Base-by-base conservation (phyloP, 208 protist genomes). In the Herpetomonas tarakana region DNA sequence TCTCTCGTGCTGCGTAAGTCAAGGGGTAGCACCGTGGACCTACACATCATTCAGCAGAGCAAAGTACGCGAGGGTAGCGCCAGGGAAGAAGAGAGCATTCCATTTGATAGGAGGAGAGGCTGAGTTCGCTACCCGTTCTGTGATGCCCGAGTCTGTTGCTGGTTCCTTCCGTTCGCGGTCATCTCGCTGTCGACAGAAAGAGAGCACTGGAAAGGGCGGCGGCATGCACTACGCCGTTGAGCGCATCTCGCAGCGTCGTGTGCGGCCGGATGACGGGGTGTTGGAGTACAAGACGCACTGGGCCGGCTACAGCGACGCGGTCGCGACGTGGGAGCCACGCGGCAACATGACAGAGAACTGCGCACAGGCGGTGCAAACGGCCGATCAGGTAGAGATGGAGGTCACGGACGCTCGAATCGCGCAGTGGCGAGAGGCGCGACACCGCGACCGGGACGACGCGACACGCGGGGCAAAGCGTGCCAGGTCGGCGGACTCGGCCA, bases 241-340 rank as follows among this genome's bases (percentile, higher is more conserved):
- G n/a, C 51, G 51, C n/a, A 61, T 91, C 25, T 31, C 31, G 25
- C 71, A 59, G 19, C 74, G 81, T 12, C 78, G 81, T 49, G 61
- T 88, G 26, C 62, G 69, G 66, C 65, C 72, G 0, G 67, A 75
- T 21, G 70, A 77, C 18, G 81, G 85, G 27, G 35, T 62, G 22
- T 26, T 92, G n/a, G 78, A 92, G 74, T 92, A 92, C 62, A 63
- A 59, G 6, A 71, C 85, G 50, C 52, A 68, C 44, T 84, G 78
- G 78, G 62, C 65, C 7, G 76, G 71, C 45, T 61, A 64, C 39
- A 65, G 44, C 14, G 52, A 9, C 18, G 49, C 31, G 21, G 60
- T 58, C 26, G 49, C 71, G 26, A 79, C 78, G 25, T 91, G 83
- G 83, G 83, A 91, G 67, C 70, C 76, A n/a, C 76, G 80, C 30